A percentile compares a stretch with the other conserved stretches of the same genome.
Evolutionary conservation across 169 alveolate species (phyloP).

Genomic region (Cryptosporidium baileyi): DNA sequence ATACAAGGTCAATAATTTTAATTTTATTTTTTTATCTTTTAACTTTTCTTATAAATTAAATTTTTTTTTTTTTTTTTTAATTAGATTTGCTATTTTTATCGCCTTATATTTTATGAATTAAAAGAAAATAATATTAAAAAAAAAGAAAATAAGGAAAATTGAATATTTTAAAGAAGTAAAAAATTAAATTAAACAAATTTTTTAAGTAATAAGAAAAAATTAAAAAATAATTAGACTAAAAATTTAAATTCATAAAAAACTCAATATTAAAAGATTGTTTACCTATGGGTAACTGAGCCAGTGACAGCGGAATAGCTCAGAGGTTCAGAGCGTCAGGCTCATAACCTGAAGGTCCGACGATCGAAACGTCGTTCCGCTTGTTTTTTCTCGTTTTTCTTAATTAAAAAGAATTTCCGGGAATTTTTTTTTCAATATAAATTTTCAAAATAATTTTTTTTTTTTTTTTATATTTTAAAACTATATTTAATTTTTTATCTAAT

Average conservation of each 20-base stretch:
- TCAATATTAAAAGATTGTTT: background rate
- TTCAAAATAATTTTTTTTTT: too few relatives aligned
- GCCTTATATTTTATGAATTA: background rate
- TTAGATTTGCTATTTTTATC: background rate
- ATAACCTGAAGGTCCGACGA: constrained; percentile 73
- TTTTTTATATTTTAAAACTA: too few relatives aligned
- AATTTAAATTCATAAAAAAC: too few relatives aligned
- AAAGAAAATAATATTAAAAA: background rate
- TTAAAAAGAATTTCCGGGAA: background rate
- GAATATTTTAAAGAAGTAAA: background rate
- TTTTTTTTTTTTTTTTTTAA: background rate
- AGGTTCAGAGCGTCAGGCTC: constrained; percentile 73
- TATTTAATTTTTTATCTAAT: too few relatives aligned
- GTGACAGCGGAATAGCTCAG: constrained; percentile 70
- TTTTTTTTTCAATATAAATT: background rate
- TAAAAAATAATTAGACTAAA: background rate
- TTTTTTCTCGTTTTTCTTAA: constrained; percentile 1
- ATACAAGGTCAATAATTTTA: constrained; percentile 53
- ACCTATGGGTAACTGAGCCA: too few relatives aligned
- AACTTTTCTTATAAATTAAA: too few relatives aligned
- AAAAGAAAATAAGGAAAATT: background rate
- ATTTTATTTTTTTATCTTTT: background rate
- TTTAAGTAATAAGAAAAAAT: too few relatives aligned
- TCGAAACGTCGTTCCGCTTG: constrained; percentile 73
- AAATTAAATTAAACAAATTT: too few relatives aligned